phyloP scores from a whole-genome alignment of 345 rosid species.

The Syzygium oleosum region DNA sequence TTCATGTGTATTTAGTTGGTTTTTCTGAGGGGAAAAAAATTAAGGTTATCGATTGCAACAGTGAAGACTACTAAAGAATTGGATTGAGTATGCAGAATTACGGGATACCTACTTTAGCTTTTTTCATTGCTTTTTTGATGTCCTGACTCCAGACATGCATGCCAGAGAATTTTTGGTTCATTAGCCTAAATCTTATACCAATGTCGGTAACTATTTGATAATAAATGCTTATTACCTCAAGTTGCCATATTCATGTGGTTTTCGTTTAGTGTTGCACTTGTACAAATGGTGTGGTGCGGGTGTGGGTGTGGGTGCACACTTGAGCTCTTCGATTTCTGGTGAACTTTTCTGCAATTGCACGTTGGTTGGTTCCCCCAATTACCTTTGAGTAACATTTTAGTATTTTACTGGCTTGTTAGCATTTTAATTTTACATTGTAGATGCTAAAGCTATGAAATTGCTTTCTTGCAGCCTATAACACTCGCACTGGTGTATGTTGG shows the following conservation, averaged over 20 bases:
- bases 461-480: slow-evolving; percentile 70
- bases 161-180: background rate
- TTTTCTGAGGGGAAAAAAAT: background rate
- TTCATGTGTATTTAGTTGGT: background rate
- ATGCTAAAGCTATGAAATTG: background rate
- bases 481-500: slow-evolving; percentile 83
- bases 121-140: background rate
- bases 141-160: background rate
- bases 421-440: background rate
- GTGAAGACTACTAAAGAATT: background rate
- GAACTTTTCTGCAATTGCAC: background rate
- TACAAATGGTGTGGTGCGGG: background rate
- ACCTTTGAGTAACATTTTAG: background rate
- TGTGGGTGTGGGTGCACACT: background rate
- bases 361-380: background rate
- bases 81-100: background rate
- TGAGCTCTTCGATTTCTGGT: background rate
- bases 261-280: background rate
- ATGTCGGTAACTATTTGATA: background rate
- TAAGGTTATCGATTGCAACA: background rate
- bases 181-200: background rate
- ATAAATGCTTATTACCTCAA: background rate
- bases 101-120: background rate
- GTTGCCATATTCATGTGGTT: background rate
- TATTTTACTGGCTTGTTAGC: background rate